phyloP scores from a whole-genome alignment of 768 basidiomycete genomes.

The Rhizopogon roseolus region DNA sequence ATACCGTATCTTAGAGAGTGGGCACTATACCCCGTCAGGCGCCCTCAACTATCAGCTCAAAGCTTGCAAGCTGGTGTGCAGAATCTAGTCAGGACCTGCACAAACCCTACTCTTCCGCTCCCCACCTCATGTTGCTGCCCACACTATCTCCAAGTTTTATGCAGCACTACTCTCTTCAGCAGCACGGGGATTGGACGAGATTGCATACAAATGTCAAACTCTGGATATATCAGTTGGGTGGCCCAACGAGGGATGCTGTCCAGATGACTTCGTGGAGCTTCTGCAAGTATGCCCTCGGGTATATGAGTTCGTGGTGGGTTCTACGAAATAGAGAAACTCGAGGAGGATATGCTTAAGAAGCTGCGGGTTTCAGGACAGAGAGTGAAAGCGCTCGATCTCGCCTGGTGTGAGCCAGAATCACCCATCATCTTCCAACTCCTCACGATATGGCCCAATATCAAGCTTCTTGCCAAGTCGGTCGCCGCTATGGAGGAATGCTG shows the following conservation, averaged over 20 bases:
- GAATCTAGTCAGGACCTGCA: conserved; percentile 21
- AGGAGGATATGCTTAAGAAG: conserved; percentile 3
- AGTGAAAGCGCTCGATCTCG: conserved; percentile 26
- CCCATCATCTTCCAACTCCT: conserved; percentile 40
- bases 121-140: conserved; percentile 5
- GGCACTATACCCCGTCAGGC: conserved; percentile 16
- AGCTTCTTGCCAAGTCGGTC: conserved; percentile 35
- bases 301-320: conserved; percentile 21
- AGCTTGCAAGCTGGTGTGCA: conserved; percentile 21
- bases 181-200: conserved; percentile 5
- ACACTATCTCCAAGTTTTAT: conserved; percentile 8
- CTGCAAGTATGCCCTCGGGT: conserved; percentile 15
- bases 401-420: conserved; percentile 34
- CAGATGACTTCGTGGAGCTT: neutral
- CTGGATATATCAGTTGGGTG: too few relatives aligned
- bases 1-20: conserved; percentile 17
- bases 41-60: conserved; percentile 12
- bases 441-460: conserved; percentile 30
- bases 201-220: neutral
- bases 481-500: neutral
- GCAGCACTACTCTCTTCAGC: conserved; percentile 14
- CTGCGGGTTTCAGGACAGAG: conserved; percentile 7
- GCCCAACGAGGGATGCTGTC: too few relatives aligned
- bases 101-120: conserved; percentile 25
- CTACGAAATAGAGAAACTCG: conserved; percentile 12